A percentile compares a stretch with the other conserved stretches of the same genome.
phyloP scores from a whole-genome alignment of 2,329 filamentous ascomycete genomes.

The Beauveria australis region DNA sequence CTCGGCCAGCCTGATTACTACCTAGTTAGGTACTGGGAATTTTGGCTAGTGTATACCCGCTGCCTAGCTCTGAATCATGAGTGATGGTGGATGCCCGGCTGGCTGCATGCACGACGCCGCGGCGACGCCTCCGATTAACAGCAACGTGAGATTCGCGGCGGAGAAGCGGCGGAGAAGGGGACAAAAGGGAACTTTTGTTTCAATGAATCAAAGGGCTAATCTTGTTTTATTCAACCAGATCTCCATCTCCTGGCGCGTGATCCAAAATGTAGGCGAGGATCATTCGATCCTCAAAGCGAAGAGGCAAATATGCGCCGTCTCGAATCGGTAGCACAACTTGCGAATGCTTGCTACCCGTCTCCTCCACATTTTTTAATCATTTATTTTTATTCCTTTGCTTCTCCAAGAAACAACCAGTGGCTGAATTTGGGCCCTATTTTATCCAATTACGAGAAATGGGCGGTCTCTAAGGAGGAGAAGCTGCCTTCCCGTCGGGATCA shows the following conservation, averaged over 20 bases:
- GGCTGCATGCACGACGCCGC: neutral
- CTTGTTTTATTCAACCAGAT: neutral
- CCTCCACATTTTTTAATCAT: neutral
- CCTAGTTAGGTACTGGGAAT: neutral
- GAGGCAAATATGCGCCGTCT: slow-evolving; percentile 6
- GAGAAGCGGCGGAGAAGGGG: neutral
- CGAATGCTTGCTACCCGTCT: slow-evolving; percentile 4
- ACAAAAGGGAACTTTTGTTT: neutral
- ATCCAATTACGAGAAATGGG: neutral
- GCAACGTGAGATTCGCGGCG: neutral
- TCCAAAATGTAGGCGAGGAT: neutral
- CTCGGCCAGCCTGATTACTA: neutral
- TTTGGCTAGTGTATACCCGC: neutral
- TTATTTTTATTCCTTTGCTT: neutral
- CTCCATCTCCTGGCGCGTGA: neutral
- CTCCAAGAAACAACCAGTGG: neutral
- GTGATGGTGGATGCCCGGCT: neutral
- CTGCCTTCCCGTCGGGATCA: slow-evolving; percentile 5
- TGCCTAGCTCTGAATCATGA: neutral
- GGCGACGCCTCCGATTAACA: neutral
- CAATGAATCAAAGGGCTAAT: neutral
- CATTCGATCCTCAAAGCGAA: neutral
- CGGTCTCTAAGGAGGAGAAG: neutral
- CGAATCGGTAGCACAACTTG: slow-evolving; percentile 5
- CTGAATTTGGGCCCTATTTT: neutral